phyloP scores from a whole-genome alignment of 331 rosid genomes.

The Prunus yedoensis region DNA sequence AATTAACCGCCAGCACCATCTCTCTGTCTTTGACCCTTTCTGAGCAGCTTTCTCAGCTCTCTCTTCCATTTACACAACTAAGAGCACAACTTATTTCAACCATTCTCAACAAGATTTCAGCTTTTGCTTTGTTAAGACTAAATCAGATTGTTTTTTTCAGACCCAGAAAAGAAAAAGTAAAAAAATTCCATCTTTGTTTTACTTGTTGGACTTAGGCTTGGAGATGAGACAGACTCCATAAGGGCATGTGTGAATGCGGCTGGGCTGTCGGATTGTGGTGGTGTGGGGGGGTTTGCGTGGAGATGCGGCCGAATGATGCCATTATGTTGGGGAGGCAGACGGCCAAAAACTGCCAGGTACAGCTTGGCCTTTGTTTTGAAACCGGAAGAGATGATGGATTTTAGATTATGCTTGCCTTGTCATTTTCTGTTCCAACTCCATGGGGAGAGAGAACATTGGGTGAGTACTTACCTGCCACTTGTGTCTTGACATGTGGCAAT shows the following conservation, averaged over 20 bases:
- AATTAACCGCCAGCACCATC: slow-evolving; percentile 31
- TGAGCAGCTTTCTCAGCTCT: slow-evolving; percentile 14
- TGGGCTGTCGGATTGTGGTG: background rate
- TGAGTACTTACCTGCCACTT: no score
- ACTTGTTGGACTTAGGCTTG: background rate
- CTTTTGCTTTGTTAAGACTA: background rate
- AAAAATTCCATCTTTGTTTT: background rate
- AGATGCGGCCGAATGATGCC: slow-evolving; percentile 1
- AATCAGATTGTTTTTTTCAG: background rate
- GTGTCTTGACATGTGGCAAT: no score
- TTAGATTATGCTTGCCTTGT: background rate
- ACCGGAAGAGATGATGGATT: background rate
- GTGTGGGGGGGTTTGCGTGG: background rate
- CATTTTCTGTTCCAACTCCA: background rate
- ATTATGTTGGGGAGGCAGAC: background rate
- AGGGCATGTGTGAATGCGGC: background rate
- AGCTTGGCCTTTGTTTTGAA: background rate
- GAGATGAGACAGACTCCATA: background rate
- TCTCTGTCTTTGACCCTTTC: slow-evolving; percentile 13
- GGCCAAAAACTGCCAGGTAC: background rate
- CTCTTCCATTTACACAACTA: slow-evolving; percentile 19
- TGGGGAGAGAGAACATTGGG: background rate
- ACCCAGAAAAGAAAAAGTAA: background rate
- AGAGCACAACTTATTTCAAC: background rate
- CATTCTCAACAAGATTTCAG: background rate